phyloP scores from a whole-genome alignment of 768 basidiomycete genomes.

The Amanita phalloides region DNA sequence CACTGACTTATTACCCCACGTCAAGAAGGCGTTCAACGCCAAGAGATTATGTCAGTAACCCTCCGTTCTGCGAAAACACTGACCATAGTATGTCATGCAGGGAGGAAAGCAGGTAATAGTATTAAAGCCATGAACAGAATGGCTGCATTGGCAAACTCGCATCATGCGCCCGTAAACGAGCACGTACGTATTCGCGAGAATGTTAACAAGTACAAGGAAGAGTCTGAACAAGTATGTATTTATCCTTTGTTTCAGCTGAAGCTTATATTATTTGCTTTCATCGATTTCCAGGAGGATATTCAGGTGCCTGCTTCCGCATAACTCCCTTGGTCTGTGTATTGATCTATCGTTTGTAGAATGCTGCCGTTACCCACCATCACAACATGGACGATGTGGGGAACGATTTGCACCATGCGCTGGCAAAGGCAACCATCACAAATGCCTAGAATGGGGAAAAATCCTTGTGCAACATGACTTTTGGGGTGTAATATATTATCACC shows the following conservation, averaged over 20 bases:
- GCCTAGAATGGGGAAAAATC: not conserved
- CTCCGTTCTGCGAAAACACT: not conserved
- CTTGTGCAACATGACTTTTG: too few species aligned
- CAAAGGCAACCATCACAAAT: slow-evolving; percentile 7
- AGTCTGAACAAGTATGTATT: slow-evolving; percentile 47
- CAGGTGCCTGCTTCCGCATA: not conserved
- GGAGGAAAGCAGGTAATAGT: slow-evolving; percentile 80
- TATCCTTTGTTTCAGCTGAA: not conserved
- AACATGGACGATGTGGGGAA: not conserved
- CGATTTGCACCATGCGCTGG: not conserved
- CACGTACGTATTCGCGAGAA: slow-evolving; percentile 45
- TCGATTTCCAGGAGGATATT: slow-evolving; percentile 1
- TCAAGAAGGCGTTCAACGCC: slow-evolving; percentile 86
- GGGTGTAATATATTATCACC: too few species aligned
- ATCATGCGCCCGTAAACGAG: slow-evolving; percentile 27
- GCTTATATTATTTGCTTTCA: not conserved
- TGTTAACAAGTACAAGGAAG: slow-evolving; percentile 64
- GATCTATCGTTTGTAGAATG: not conserved
- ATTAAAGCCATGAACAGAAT: slow-evolving; percentile 83
- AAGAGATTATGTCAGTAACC: slow-evolving; percentile 64
- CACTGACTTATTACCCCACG: slow-evolving; percentile 75
- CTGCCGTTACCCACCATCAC: slow-evolving; percentile 4
- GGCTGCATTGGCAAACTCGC: slow-evolving; percentile 39
- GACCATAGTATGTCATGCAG: slow-evolving; percentile 25
- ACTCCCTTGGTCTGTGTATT: not conserved